phyloP scores from a whole-genome alignment of 2,329 filamentous ascomycete species.

The Chaetomiaceae sp. region DNA sequence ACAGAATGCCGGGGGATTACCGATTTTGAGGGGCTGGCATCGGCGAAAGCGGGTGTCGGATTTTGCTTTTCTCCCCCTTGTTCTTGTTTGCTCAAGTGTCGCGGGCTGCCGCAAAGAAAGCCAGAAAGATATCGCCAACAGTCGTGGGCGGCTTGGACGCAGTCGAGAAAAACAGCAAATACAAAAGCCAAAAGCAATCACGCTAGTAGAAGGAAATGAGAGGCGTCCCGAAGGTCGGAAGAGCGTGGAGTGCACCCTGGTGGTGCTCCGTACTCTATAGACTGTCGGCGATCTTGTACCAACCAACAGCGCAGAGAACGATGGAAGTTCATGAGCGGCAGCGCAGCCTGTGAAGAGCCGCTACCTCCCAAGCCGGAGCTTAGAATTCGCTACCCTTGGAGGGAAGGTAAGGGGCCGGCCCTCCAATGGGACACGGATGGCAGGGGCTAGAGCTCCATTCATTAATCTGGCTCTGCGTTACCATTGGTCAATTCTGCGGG shows the following conservation, averaged over 20 bases:
- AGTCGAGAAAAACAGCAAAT: not conserved
- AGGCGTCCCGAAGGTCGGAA: not conserved
- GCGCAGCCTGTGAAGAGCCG: slow-evolving; percentile 7
- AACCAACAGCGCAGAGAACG: slow-evolving; percentile 1
- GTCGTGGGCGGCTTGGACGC: no score
- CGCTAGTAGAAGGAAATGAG: not conserved
- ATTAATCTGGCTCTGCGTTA: slow-evolving; percentile 5
- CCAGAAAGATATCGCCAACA: no score
- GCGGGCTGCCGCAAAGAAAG: not conserved
- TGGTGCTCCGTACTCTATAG: not conserved
- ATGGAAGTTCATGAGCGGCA: slow-evolving; percentile 5
- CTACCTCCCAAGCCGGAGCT: slow-evolving; percentile 12
- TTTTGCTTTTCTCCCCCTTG: not conserved
- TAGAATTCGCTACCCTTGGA: slow-evolving; percentile 11
- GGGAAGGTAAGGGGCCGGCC: slow-evolving; percentile 1
- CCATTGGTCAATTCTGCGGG: slow-evolving; percentile 12
- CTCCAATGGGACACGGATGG: not conserved
- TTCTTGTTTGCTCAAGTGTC: not conserved
- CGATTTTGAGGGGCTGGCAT: not conserved
- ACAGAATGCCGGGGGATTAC: not conserved
- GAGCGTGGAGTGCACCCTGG: not conserved
- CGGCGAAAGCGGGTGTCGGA: not conserved
- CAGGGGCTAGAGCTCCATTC: slow-evolving; percentile 8
- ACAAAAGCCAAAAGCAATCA: not conserved
- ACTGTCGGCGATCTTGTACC: slow-evolving; percentile 2